Evolutionary conservation across 2,329 filamentous ascomycete species (phyloP).

Genomic region (Colletotrichum orbiculare): DNA sequence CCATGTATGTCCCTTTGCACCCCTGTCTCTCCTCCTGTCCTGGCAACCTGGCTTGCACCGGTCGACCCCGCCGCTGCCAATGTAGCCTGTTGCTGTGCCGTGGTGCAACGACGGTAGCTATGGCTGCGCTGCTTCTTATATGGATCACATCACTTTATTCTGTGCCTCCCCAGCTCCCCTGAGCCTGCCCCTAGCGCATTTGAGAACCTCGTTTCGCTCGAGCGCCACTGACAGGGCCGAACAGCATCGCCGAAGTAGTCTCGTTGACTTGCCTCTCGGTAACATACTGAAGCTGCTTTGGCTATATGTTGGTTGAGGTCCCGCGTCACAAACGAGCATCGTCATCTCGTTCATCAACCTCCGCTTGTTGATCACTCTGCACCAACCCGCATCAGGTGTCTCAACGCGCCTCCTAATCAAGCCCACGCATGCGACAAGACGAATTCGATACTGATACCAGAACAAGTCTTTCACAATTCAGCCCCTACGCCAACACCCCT

Average conservation of each 20-base stretch:
- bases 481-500: constrained; percentile 16
- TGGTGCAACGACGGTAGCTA: constrained; percentile 47
- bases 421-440: neutral
- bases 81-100: constrained; percentile 51
- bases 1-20: constrained; percentile 40
- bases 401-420: no score
- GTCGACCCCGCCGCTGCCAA: constrained; percentile 51
- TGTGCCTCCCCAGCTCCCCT: constrained; percentile 37
- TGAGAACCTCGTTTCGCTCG: constrained; percentile 52
- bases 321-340: no score
- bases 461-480: constrained; percentile 20
- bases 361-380: no score
- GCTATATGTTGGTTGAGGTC: constrained; percentile 9
- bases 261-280: neutral
- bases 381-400: no score
- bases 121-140: constrained; percentile 52
- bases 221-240: constrained; percentile 49
- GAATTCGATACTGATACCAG: constrained; percentile 4
- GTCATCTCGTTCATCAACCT: no score
- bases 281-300: no score
- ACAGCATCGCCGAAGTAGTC: constrained; percentile 35
- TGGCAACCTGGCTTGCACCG: constrained; percentile 41
- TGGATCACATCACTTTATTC: constrained; percentile 52
- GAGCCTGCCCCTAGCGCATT: constrained; percentile 49
- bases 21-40: constrained; percentile 41